Evolutionary conservation across 768 basidiomycete genomes (phyloP), one percentile per base, ranked within the genome.

Genomic region (Hypholoma fasciculare): DNA sequence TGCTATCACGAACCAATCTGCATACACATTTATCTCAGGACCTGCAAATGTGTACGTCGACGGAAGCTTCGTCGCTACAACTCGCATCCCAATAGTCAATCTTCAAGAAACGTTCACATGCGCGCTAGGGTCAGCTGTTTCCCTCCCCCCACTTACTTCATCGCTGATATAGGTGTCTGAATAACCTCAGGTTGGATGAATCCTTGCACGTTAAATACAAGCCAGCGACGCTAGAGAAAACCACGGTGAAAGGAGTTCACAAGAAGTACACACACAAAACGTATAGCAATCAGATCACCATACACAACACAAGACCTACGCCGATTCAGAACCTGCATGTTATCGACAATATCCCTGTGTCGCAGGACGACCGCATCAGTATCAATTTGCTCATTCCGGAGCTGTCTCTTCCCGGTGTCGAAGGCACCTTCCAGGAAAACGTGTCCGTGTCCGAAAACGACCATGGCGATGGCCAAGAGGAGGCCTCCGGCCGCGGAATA

Each of bases 41-140:
- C 57, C 66, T 0, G 76, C 78, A 0, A 78, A 74, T 57, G 73
- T 83, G 0, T 84, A 81, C 63, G 71, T 84, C 40, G 80, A 85
- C 65, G 79, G 79, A 17, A 76, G 75, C 57, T 83, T 80, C 60
- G 76, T 82, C 2, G 67, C 81, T 2, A 75, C 69, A 53, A 76
- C 78, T 0, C 19, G 63, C 3, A 67, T 84, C 12, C 69, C 72
- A 0, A 43, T 67, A 5, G 73, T 76, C 13, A 75, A 71, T 47
- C 75, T 75, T 3, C 61, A 72, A 23, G 77, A 77, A 58, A 71
- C 57, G 30, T 78, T 79, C 52, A 69, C 72, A 54, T 78, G 73
- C 62, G 65, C 73, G 1, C 72, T 79, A 12, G 78, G 78, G 77
- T 78, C 61, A 42, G 61, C 16, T 7, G 4, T 23, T 23, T 23